These are phyloP conservation scores for Saturnispora zaruensis DNA, from an alignment of 805 yeast genomes.

Conservation along the genomic window DNA sequence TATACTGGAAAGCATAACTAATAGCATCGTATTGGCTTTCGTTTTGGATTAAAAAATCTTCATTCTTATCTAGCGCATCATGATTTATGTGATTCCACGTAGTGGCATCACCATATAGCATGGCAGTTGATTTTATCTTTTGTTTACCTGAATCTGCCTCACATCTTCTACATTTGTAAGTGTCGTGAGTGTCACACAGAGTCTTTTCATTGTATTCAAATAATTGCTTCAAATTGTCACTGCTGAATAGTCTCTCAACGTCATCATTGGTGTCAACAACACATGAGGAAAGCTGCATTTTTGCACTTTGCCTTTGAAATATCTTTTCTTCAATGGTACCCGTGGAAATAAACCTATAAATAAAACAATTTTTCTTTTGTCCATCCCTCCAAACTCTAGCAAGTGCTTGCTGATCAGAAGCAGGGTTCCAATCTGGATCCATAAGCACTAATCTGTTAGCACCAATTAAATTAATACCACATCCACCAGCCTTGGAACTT, in stretches of 20 bases:
- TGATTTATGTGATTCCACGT: conserved; percentile 90
- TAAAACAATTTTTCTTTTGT: conserved; percentile 92
- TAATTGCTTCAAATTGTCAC: conserved; percentile 68
- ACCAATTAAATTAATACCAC: conserved; percentile 95
- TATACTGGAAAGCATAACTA: conserved; percentile 85
- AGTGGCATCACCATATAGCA: conserved; percentile 96
- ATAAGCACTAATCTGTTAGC: conserved; percentile 83
- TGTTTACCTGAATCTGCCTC: conserved; percentile 45
- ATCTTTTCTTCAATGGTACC: conserved; percentile 96
- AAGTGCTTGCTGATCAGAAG: conserved; percentile 94
- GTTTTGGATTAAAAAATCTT: conserved; percentile 69
- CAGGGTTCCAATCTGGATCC: conserved; percentile 98
- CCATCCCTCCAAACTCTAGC: conserved; percentile 99
- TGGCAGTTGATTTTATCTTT: conserved; percentile 58
- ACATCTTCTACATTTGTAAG: conserved; percentile 84
- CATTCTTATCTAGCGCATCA: conserved; percentile 50
- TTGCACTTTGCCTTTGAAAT: conserved; percentile 92
- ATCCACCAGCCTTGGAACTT: conserved; percentile 97
- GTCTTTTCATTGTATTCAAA: conserved; percentile 64
- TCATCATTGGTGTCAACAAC: conserved; percentile 96
- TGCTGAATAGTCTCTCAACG: conserved; percentile 83
- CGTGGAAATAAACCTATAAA: conserved; percentile 86
- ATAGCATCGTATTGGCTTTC: conserved; percentile 64
- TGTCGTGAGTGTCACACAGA: conserved; percentile 84
- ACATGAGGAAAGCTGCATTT: conserved; percentile 84